Evolutionary conservation across 306 rosid species (phyloP), one percentile per base, ranked within the genome.

Genomic region (Amphicarpaea edgeworthii): DNA sequence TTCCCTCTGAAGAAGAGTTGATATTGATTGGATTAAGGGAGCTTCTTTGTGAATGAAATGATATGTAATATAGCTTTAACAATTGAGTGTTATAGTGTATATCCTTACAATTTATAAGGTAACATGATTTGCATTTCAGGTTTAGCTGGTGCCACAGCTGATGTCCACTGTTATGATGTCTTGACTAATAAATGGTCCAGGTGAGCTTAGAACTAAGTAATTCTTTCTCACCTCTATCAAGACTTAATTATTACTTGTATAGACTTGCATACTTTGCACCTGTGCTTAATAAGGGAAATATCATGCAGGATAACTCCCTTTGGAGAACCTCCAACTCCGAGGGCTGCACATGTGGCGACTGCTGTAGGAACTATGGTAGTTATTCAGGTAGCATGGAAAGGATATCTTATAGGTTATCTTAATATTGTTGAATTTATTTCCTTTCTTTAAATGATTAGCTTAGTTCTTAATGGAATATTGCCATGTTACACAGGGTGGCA

Each of bases 291-390:
- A 70, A 28, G 17, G 75, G 19, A 66, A 24, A 70, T 78, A 60
- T 79, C 62, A 80, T 84, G 72, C 86, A 96, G 99, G 86, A 83
- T 96, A 82, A 85, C 90, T 46, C 98, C 99, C 71, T 91, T 85
- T 80, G 98, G 99, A 72, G 99, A 96, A 73, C 96, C 98, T 21
- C 99, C 99, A 26, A 90, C 98, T 24, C 98, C 98, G 10, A 89
- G 99, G 88, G 99, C 99, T 23, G 99, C 99, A 41, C 99, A 96
- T 75, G 99, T 93, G 73, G 99, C 99, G 12, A 96, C 99, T 81
- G 99, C 99, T 71, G 99, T 96, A 20, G 99, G 99, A 82, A 96
- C 98, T 42, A 96, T 96, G 99, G 98, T 96, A 67, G 98, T 96
- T 78, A 93, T 96, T 88, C 99, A 96, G 97, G 99, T 96, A 84